Evolutionary conservation across 768 basidiomycete genomes (phyloP).

Genomic region (Lactarius hatsudake): DNA sequence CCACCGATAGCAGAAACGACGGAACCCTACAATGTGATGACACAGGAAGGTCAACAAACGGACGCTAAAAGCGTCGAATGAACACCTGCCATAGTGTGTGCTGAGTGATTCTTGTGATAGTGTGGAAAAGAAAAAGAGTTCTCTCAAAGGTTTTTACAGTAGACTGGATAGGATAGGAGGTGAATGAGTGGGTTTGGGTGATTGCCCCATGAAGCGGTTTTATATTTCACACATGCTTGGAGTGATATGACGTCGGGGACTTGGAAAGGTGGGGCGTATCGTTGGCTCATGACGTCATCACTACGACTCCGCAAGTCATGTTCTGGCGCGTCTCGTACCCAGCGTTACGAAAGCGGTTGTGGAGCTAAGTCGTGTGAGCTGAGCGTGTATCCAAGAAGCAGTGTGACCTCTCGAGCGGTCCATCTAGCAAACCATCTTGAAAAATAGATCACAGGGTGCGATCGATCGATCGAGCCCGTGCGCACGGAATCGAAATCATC

Average conservation of each 20-base stretch:
- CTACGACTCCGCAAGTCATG: neutral
- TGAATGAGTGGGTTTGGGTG: no score
- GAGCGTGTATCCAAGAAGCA: no score
- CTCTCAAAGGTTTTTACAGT: no score
- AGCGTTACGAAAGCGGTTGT: neutral
- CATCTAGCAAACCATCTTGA: no score
- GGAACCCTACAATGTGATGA: constrained; percentile 44
- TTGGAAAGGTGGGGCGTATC: no score
- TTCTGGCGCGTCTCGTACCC: neutral
- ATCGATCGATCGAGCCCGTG: no score
- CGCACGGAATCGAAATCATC: neutral
- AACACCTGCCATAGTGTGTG: neutral
- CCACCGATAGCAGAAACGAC: constrained; percentile 63
- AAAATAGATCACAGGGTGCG: no score
- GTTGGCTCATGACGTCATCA: neutral
- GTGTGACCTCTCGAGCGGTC: neutral
- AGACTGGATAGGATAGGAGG: neutral
- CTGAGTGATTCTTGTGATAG: no score
- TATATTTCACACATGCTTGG: neutral
- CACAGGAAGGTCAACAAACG: neutral
- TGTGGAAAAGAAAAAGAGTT: no score
- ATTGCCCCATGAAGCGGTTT: neutral
- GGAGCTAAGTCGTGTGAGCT: neutral
- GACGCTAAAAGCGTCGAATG: neutral
- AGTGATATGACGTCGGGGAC: neutral